phyloP scores from a whole-genome alignment of 2,329 filamentous ascomycete species.

The Tympanopsis confertula region DNA sequence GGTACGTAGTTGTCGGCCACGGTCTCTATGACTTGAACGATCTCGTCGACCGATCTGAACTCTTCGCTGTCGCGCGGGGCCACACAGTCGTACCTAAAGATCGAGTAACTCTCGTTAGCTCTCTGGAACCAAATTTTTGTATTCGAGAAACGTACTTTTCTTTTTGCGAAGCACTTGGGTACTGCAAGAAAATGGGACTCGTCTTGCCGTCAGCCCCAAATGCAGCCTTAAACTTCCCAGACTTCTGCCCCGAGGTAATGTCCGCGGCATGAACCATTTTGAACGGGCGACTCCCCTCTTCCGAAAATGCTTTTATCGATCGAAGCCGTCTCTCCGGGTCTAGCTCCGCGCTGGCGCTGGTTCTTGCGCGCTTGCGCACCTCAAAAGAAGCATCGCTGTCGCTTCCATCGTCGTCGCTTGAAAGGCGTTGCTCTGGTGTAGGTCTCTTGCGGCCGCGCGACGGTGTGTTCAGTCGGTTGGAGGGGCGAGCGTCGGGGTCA shows the following conservation, averaged over 20 bases:
- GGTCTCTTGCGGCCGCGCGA: constrained; percentile 20
- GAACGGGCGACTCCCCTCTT: constrained; percentile 19
- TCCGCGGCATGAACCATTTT: constrained; percentile 30
- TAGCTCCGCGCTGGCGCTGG: constrained; percentile 23
- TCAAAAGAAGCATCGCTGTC: constrained; percentile 17
- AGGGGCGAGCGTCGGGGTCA: constrained; percentile 12
- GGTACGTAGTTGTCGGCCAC: constrained; percentile 43
- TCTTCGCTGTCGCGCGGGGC: constrained; percentile 37
- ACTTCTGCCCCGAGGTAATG: constrained; percentile 24
- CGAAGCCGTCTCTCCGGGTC: constrained; percentile 24
- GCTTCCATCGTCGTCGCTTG: constrained; percentile 22
- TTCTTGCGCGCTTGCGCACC: constrained; percentile 20
- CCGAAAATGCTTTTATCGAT: constrained; percentile 26
- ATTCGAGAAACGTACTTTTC: constrained; percentile 25
- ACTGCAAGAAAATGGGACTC: constrained; percentile 38
- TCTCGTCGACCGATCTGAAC: constrained; percentile 29
- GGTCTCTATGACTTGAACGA: constrained; percentile 31
- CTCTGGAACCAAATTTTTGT: neutral
- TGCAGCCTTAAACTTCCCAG: constrained; percentile 34
- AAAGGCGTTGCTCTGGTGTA: constrained; percentile 22
- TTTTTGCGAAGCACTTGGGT: constrained; percentile 37
- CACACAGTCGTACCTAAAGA: constrained; percentile 31
- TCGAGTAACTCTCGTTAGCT: constrained; percentile 2
- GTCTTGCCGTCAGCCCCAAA: constrained; percentile 7
- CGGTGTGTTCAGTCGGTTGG: constrained; percentile 17